Evolutionary conservation across 768 basidiomycete genomes (phyloP).

Genomic region (Boletus eberwhitei): DNA sequence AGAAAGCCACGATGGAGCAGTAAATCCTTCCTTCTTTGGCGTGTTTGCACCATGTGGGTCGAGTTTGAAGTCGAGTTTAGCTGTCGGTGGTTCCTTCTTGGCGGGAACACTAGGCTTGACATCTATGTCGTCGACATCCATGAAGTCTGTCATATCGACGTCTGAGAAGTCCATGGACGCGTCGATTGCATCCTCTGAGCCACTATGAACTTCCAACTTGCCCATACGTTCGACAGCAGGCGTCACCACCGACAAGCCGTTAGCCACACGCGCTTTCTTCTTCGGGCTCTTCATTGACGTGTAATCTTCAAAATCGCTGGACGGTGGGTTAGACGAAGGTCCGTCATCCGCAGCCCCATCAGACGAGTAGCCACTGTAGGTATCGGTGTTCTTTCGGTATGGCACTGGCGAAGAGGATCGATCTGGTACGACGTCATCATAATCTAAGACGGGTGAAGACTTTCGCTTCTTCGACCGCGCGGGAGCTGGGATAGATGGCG

Average conservation of each 20-base stretch:
- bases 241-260: slow-evolving; percentile 39
- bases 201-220: slow-evolving; percentile 55
- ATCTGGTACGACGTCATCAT: slow-evolving; percentile 26
- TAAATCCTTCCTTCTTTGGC: slow-evolving; percentile 46
- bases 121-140: slow-evolving; percentile 57
- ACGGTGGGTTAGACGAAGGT: slow-evolving; percentile 27
- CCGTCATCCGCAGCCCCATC: slow-evolving; percentile 29
- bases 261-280: slow-evolving; percentile 54
- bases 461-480: slow-evolving; percentile 62
- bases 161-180: slow-evolving; percentile 53
- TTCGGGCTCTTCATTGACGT: slow-evolving; percentile 55
- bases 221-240: slow-evolving; percentile 60
- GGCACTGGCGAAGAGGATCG: slow-evolving; percentile 41
- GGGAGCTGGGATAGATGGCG: slow-evolving; percentile 37
- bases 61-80: slow-evolving; percentile 17
- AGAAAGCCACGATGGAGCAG: slow-evolving; percentile 64
- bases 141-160: slow-evolving; percentile 51
- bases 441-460: slow-evolving; percentile 47
- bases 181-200: slow-evolving; percentile 49
- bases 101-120: slow-evolving; percentile 37
- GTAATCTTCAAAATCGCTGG: slow-evolving; percentile 55
- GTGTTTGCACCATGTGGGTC: neutral
- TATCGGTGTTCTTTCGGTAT: slow-evolving; percentile 31
- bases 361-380: slow-evolving; percentile 37
- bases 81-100: slow-evolving; percentile 17